A percentile compares a stretch with the other conserved stretches of the same genome.
phyloP scores from a whole-genome alignment of 768 basidiomycete species.

The Amanita pseudoporphyria region DNA sequence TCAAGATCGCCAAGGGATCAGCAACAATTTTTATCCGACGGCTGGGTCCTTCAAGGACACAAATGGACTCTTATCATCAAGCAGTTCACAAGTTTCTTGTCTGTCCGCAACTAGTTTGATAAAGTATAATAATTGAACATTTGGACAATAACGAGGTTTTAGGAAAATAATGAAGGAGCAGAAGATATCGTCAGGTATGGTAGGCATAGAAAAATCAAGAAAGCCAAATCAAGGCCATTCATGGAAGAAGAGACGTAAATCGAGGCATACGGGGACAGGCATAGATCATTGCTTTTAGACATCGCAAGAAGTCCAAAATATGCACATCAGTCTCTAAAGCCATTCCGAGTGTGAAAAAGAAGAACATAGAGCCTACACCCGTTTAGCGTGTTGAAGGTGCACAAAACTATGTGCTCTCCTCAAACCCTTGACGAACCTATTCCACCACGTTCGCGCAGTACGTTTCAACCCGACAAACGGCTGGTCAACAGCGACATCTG shows the following conservation, averaged over 20 bases:
- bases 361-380: not conserved
- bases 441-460: conserved; percentile 2
- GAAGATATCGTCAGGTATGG: no score
- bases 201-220: not conserved
- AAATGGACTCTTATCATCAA: no score
- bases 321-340: no score
- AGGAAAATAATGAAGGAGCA: not conserved
- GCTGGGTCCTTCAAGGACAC: no score
- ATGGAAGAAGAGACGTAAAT: not conserved
- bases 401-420: conserved; percentile 1
- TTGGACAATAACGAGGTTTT: not conserved
- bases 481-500: not conserved
- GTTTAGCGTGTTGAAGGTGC: not conserved
- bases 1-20: no score
- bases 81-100: no score
- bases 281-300: not conserved
- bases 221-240: not conserved
- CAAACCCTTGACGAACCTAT: not conserved
- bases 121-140: not conserved
- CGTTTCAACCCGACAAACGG: not conserved
- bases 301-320: conserved; percentile 2
- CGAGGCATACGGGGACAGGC: not conserved
- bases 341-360: not conserved
- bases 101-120: not conserved
- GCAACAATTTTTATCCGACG: no score